Conservation (phyloP, 2,329 filamentous ascomycete species). For the Colletotrichum cordylinicola region DNA sequence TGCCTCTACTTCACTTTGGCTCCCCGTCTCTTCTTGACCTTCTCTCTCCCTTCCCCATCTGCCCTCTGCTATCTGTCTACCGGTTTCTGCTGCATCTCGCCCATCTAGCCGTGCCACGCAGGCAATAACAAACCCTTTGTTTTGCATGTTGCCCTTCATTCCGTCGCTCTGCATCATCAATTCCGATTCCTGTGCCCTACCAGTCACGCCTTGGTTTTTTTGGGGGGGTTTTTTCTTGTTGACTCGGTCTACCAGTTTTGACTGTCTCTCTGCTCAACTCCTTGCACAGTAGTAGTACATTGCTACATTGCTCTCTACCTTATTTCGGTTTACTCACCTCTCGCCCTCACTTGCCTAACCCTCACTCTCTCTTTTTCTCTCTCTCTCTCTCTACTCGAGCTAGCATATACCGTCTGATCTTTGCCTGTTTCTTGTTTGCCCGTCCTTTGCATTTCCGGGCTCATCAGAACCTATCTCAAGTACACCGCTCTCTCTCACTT, state of each 20-base stretch:
- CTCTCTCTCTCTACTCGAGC: not conserved
- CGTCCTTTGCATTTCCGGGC: not conserved
- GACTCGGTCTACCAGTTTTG: not conserved
- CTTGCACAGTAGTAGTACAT: not conserved
- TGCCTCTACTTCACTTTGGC: not conserved
- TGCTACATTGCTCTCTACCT: not conserved
- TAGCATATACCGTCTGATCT: constrained; percentile 20
- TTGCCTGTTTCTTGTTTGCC: not conserved
- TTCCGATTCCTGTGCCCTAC: not conserved
- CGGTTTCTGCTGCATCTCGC: not conserved
- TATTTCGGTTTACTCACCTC: not conserved
- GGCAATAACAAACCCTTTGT: constrained; percentile 14
- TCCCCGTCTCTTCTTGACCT: not conserved
- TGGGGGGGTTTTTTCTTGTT: too few relatives aligned
- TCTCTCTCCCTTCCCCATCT: not conserved
- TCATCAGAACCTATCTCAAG: not conserved
- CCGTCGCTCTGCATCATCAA: constrained; percentile 15
- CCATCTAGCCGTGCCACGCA: not conserved
- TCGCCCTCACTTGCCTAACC: not conserved
- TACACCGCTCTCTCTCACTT: not conserved
- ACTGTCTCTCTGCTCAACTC: not conserved
- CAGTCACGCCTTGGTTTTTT: not conserved
- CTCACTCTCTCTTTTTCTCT: not conserved
- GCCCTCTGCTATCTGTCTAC: not conserved
- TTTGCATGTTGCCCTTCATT: not conserved